These are phyloP conservation scores for Dryas alaskensis DNA, from an alignment of 306 rosid genomes.

Conservation along the genomic window DNA sequence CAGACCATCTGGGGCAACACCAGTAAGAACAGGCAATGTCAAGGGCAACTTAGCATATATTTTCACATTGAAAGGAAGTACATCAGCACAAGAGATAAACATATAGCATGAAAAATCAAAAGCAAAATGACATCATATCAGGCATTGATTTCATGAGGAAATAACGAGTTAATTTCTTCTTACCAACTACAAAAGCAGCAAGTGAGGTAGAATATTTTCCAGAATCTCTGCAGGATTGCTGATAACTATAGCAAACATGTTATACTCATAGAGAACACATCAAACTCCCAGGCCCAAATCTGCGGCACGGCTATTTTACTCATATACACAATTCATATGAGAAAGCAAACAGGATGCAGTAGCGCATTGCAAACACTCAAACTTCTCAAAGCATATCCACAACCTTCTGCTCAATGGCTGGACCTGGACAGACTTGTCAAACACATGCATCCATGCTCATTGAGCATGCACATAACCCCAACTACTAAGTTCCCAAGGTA, in stretches of 20 bases:
- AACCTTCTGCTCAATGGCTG: constrained; percentile 58
- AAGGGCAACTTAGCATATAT: constrained; percentile 48
- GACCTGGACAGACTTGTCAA: constrained; percentile 55
- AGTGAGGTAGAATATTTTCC: constrained; percentile 94
- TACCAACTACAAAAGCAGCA: constrained; percentile 99
- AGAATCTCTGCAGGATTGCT: constrained; percentile 87
- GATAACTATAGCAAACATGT: constrained; percentile 71
- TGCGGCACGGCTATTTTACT: constrained; percentile 68
- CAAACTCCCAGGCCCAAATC: constrained; percentile 76
- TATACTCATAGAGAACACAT: constrained; percentile 64
- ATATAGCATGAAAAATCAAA: constrained; percentile 23
- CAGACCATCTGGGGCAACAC: constrained; percentile 66
- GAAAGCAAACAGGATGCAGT: constrained; percentile 51
- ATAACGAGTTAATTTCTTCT: constrained; percentile 57
- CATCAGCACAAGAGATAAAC: constrained; percentile 41
- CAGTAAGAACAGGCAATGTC: constrained; percentile 43
- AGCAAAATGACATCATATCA: constrained; percentile 37
- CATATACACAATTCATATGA: constrained; percentile 50
- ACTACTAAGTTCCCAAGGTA: constrained; percentile 27
- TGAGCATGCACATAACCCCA: constrained; percentile 38
- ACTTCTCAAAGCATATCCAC: constrained; percentile 59
- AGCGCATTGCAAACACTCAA: constrained; percentile 54
- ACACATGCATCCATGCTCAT: constrained; percentile 47
- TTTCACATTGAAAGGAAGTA: constrained; percentile 49
- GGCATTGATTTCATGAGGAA: constrained; percentile 48